Percentiles rank a stretch among this genome's conserved stretches.
These are phyloP conservation scores for Aspergillus hiratsukae DNA, from an alignment of 2,329 filamentous ascomycete genomes.

Conservation along the genomic window DNA sequence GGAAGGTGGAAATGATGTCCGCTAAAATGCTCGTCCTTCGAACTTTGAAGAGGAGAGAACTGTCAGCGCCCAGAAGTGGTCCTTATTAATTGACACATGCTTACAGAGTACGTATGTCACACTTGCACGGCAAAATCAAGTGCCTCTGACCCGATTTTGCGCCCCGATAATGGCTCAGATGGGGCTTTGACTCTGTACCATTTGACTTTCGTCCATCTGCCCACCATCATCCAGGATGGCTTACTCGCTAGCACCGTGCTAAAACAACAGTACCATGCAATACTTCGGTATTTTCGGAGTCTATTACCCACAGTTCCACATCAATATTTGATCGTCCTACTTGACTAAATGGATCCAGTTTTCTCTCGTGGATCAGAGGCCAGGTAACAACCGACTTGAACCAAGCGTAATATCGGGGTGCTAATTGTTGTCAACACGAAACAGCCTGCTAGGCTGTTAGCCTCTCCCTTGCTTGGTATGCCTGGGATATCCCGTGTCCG, in stretches of 20 bases:
- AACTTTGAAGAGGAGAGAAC: neutral
- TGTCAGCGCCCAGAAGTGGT: neutral
- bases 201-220: neutral
- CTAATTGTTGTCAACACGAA: neutral
- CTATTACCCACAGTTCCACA: neutral
- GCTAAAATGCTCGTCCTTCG: neutral
- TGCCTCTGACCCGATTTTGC: neutral
- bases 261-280: neutral
- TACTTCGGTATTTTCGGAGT: neutral
- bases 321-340: neutral
- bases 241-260: neutral
- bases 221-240: neutral
- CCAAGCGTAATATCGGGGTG: neutral
- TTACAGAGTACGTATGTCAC: neutral
- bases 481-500: neutral
- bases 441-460: neutral
- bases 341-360: neutral
- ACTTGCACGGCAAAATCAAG: neutral
- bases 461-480: neutral
- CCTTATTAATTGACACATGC: neutral
- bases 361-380: neutral
- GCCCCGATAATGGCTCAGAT: neutral
- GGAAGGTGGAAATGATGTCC: neutral
- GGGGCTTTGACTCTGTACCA: neutral
- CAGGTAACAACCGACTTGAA: neutral